Evolutionary conservation across 2,329 filamentous ascomycete genomes (phyloP).

Genomic region (Pyrenochaeta sp.): DNA sequence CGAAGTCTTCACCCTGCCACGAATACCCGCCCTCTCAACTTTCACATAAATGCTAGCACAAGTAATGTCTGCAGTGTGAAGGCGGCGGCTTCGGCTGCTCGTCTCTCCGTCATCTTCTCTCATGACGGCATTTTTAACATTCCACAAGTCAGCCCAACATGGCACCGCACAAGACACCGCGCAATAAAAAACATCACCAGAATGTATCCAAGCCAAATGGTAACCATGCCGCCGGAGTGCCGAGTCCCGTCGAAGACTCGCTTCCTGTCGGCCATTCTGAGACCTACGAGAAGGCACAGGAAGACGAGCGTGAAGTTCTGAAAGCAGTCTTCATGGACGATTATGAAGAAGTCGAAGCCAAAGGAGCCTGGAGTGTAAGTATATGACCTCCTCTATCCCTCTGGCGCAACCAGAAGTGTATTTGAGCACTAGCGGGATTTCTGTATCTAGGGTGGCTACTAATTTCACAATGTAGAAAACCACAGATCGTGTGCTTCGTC

Average conservation of each 20-base stretch:
- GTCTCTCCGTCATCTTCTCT: slow-evolving; percentile 44
- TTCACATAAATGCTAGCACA: slow-evolving; percentile 19
- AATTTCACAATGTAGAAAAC: slow-evolving; percentile 75
- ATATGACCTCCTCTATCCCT: too few species aligned
- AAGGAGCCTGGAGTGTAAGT: slow-evolving; percentile 84
- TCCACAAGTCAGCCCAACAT: slow-evolving; percentile 51
- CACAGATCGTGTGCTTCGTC: slow-evolving; percentile 79
- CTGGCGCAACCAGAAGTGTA: neutral
- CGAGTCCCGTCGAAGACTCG: slow-evolving; percentile 36
- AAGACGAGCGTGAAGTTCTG: slow-evolving; percentile 85
- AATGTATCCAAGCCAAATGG: slow-evolving; percentile 42
- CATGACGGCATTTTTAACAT: slow-evolving; percentile 42
- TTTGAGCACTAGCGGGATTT: slow-evolving; percentile 1
- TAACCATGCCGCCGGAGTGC: slow-evolving; percentile 25
- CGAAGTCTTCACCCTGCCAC: slow-evolving; percentile 28
- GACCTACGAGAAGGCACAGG: slow-evolving; percentile 80
- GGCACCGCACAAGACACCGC: slow-evolving; percentile 56
- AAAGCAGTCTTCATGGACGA: slow-evolving; percentile 91
- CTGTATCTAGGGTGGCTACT: too few species aligned
- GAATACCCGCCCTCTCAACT: slow-evolving; percentile 16
- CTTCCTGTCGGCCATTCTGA: slow-evolving; percentile 56
- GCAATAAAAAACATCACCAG: slow-evolving; percentile 46
- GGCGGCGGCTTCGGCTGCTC: slow-evolving; percentile 58
- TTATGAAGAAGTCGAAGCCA: slow-evolving; percentile 75
- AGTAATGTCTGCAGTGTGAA: slow-evolving; percentile 51